Percentiles rank a stretch among this genome's conserved stretches.
Conservation (phyloP, 306 rosid genomes). For the Prunus mume region DNA sequence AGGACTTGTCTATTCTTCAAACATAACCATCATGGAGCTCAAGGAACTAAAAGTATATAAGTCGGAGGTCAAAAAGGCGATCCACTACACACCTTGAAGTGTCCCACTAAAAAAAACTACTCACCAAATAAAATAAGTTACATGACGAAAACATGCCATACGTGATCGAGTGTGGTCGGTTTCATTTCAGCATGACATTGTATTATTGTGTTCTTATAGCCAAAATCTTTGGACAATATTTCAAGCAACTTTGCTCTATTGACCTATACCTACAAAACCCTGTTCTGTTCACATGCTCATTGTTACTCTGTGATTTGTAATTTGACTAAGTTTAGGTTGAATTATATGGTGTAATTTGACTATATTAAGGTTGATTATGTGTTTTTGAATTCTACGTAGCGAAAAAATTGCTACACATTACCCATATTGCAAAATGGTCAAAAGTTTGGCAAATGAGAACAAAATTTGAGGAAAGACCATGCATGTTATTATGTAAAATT, state of each 20-base stretch:
- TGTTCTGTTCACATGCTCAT: background rate
- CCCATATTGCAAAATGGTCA: background rate
- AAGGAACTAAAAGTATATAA: background rate
- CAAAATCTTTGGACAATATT: background rate
- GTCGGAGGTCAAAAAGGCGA: conserved; percentile 12
- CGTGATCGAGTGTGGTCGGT: background rate
- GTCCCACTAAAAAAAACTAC: background rate
- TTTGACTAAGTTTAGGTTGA: too few relatives aligned
- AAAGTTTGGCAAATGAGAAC: too few relatives aligned
- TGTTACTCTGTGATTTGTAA: too few relatives aligned
- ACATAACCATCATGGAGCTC: background rate
- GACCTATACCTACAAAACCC: background rate
- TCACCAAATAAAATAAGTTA: background rate
- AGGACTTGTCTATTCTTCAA: background rate
- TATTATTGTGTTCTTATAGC: background rate
- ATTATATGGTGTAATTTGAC: background rate
- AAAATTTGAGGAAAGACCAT: too few relatives aligned
- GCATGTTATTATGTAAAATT: too few relatives aligned
- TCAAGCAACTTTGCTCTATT: background rate
- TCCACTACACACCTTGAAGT: background rate
- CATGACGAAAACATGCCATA: conserved; percentile 12
- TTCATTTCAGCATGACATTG: background rate
- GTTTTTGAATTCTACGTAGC: background rate
- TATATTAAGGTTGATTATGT: background rate
- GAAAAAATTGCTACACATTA: too few relatives aligned